Evolutionary conservation across 192 early-diverging fungal genomes (phyloP).

Genomic region (Coemansia sp.): DNA sequence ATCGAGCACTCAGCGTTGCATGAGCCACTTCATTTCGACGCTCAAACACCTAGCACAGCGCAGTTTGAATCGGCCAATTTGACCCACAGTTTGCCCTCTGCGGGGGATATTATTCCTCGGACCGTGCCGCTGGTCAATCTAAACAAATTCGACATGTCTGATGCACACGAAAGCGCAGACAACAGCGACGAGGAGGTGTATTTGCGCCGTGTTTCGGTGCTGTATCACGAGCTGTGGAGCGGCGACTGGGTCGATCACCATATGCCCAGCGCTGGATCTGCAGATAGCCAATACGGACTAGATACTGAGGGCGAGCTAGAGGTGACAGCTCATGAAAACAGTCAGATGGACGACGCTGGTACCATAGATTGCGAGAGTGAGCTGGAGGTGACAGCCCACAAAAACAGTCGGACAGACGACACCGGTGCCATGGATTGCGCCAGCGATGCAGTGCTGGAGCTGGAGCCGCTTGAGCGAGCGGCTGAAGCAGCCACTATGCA

Average conservation of each 20-base stretch:
- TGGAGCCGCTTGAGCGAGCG: neutral
- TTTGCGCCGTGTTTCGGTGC: constrained; percentile 46
- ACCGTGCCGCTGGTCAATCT: neutral
- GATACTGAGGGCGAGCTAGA: neutral
- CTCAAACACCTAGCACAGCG: neutral
- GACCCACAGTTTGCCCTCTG: neutral
- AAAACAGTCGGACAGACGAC: neutral
- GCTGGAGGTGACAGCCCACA: neutral
- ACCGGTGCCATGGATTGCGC: neutral
- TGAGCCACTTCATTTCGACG: neutral
- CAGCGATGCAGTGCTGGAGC: neutral
- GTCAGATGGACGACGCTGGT: neutral
- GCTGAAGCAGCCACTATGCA: neutral
- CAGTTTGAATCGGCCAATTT: neutral
- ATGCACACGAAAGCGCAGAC: constrained; percentile 7
- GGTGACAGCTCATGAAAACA: neutral
- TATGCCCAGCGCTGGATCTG: neutral
- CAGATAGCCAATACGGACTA: neutral
- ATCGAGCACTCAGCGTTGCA: neutral
- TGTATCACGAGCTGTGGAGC: constrained; percentile 54
- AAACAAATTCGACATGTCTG: neutral
- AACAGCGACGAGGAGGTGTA: constrained; percentile 43
- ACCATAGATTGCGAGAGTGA: neutral
- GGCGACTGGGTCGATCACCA: constrained; percentile 46
- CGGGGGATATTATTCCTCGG: neutral